Evolutionary conservation across 2,329 filamentous ascomycete species (phyloP).

Genomic region (Calonectria hongkongensis): DNA sequence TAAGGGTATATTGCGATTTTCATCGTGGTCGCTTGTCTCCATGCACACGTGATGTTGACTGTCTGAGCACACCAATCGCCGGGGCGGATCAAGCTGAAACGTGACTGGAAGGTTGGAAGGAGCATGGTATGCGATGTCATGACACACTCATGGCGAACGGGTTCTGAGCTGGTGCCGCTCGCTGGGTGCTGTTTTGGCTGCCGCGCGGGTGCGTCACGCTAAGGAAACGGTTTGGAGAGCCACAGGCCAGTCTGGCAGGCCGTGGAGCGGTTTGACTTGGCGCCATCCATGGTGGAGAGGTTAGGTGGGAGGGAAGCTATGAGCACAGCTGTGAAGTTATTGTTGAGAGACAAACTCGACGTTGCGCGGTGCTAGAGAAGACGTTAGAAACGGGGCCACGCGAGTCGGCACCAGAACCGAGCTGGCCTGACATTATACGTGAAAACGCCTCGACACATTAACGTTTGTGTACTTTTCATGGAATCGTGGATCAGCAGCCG

Average conservation of each 20-base stretch:
- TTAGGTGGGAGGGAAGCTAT: not conserved
- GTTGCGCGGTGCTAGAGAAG: not conserved
- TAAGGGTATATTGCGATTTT: conserved; percentile 19
- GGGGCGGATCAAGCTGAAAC: conserved; percentile 12
- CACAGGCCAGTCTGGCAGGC: conserved; percentile 14
- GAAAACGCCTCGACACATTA: conserved; percentile 12
- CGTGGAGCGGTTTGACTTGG: not conserved
- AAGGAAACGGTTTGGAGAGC: conserved; percentile 18
- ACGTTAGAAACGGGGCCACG: not conserved
- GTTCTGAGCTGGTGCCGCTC: not conserved
- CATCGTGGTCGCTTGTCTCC: not conserved
- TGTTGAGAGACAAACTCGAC: too few relatives aligned
- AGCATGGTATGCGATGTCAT: not conserved
- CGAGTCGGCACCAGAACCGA: not conserved
- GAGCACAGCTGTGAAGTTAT: too few relatives aligned
- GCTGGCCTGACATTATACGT: not conserved
- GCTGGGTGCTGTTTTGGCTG: conserved; percentile 20
- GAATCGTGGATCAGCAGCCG: conserved; percentile 7
- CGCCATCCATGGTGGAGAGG: not conserved
- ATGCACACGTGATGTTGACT: not conserved
- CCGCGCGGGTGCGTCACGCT: conserved; percentile 31
- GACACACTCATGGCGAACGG: not conserved
- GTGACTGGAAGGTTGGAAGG: not conserved
- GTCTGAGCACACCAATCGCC: not conserved
- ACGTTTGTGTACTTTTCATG: conserved; percentile 27